Base-by-base conservation (phyloP, 2,329 filamentous ascomycete species). In the Exophiala mesophila region DNA sequence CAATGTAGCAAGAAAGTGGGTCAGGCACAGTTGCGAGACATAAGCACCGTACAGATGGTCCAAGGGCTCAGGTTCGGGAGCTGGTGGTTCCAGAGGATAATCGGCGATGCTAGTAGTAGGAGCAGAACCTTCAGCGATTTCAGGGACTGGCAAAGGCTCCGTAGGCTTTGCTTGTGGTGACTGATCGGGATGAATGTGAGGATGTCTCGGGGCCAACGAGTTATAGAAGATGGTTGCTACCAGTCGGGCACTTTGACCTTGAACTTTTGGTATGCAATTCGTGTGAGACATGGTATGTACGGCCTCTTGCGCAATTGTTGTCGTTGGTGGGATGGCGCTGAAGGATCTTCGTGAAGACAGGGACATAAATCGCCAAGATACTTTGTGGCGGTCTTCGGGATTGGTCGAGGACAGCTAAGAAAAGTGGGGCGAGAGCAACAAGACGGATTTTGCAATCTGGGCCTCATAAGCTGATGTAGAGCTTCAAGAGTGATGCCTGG, bases 11-110 rank as follows among this genome's bases (percentile, higher is more conserved):
- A 73, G 65, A 62, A 77, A 77, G 54, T 75, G 73, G 21, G 72
- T 74, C 45, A 76, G 62, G 57, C 74, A 77, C 50, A 73, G 59
- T 57, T 76, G 72, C 41, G 70, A 73, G 33, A 77, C 66, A 50
- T 71, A 76, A 8, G 67, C 68, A 7, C 73, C 73, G 53, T 76
- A 76, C 13, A 76, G 61, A 55, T 75, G 73, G 54, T 77, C 73
- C 28, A 76, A 62, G 17, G 72, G 71, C 44, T 74, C 71, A 4
- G 73, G 72, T 45, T 74, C 73, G 1, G 70, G 72, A 12, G 69
- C 70, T 2, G 72, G 71, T 1, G 73, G 73, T 54, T 77, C 73
- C 30, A 74, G 70, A 2, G 73, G 73, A 49, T 74, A 71, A 51
- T 72, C 71, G 41, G 67, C 65, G 28, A 76, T 64, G 46, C 73